Evolutionary conservation across 331 rosid genomes (phyloP), one percentile per base, ranked within the genome.

Genomic region (Acacia pycnantha): DNA sequence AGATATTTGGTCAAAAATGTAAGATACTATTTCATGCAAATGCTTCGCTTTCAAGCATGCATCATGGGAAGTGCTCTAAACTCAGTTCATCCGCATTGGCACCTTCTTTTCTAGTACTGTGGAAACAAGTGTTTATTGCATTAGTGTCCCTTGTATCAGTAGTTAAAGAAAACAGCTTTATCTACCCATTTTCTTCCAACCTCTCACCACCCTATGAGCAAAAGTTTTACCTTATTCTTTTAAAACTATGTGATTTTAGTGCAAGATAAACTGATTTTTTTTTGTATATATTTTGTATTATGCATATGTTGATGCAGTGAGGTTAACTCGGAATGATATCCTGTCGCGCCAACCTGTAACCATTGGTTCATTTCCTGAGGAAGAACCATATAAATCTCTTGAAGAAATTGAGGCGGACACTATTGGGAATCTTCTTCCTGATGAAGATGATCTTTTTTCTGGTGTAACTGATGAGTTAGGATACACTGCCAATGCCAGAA

Each of bases 361-460:
- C n/a, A 81, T 51, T 70, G 87, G 87, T 82, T 85, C 87, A 73
- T 86, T 74, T 69, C 83, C 85, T 8, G 90, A 88, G 79, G 91
- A 91, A 82, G 92, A 90, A 65, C 89, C 92, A 0, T 81, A 79
- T 79, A 85, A 86, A 82, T 85, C 88, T 71, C 88, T 86, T 71
- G 86, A 86, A 85, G 93, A 90, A 86, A 86, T 86, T 84, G 97
- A 91, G 88, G 93, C 92, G 21, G 88, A 91, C 78, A 90, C 94
- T 50, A 93, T 90, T 70, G 97, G 97, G 78, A 89, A 88, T 89
- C 94, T 93, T 85, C 97, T 93, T 83, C 97, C 97, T 58, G 92
- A 93, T 70, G 97, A 93, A 80, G 95, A 88, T 85, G 97, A 91
- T 84, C 88, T 93, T 70, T 91, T 93, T 90, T 90, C 97, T 69